Conservation (phyloP, 2,329 filamentous ascomycete genomes). For the Phyllosticta citribraziliensis region DNA sequence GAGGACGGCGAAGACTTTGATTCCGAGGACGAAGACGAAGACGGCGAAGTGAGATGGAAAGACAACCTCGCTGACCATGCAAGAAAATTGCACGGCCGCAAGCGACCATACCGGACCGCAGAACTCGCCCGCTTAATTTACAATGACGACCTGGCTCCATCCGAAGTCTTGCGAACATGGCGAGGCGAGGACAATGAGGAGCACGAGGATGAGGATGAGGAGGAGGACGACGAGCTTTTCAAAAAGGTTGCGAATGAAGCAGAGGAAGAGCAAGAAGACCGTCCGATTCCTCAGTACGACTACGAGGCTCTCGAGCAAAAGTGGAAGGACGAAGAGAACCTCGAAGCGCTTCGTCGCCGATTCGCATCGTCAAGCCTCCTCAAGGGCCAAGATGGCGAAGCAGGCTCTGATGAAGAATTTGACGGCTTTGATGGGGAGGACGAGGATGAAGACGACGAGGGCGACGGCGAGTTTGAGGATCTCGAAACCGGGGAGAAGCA, state of each 20-base stretch:
- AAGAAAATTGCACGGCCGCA: conserved; percentile 57
- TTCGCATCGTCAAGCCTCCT: conserved; percentile 64
- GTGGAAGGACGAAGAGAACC: conserved; percentile 70
- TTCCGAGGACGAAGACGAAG: conserved; percentile 53
- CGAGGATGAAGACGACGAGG: conserved; percentile 54
- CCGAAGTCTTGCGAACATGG: conserved; percentile 72
- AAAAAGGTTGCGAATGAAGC: conserved; percentile 44
- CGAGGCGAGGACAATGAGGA: conserved; percentile 52
- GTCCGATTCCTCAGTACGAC: conserved; percentile 67
- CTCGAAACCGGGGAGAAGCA: conserved; percentile 65
- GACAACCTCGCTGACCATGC: conserved; percentile 72
- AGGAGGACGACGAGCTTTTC: conserved; percentile 57
- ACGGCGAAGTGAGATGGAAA: conserved; percentile 75
- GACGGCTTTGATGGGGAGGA: conserved; percentile 47
- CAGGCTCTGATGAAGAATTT: conserved; percentile 42
- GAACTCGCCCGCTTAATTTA: conserved; percentile 87
- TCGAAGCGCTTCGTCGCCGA: conserved; percentile 62
- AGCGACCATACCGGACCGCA: conserved; percentile 62
- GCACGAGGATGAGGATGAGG: conserved; percentile 45
- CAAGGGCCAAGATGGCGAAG: conserved; percentile 32
- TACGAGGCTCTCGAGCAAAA: conserved; percentile 73
- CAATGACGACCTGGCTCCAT: conserved; percentile 65
- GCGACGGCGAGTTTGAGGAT: conserved; percentile 77
- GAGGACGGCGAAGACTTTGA: conserved; percentile 40
- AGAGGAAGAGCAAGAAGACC: conserved; percentile 53